Conservation (phyloP, 73 alveolate genomes). For the Paramecium biaurelia region DNA sequence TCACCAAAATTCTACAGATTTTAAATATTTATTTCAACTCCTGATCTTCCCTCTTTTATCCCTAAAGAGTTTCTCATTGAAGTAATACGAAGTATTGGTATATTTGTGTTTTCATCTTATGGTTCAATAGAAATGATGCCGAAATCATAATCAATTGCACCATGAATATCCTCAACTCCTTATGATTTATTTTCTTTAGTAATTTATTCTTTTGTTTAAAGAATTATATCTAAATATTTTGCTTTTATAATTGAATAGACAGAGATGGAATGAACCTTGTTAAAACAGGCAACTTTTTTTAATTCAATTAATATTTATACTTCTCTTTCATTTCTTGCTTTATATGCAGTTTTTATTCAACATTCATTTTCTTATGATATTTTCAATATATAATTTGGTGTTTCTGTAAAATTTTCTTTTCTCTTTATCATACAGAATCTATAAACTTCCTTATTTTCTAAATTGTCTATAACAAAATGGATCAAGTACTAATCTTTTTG, state of each 20-base stretch:
- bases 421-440: constrained; percentile 72
- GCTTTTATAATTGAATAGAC: constrained; percentile 78
- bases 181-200: constrained; percentile 85
- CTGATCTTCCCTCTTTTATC: constrained; percentile 96
- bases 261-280: constrained; percentile 86
- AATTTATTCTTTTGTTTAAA: constrained; percentile 90
- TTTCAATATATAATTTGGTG: constrained; percentile 74
- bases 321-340: constrained; percentile 94
- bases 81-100: constrained; percentile 97
- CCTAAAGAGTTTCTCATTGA: constrained; percentile 99
- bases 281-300: constrained; percentile 78
- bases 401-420: constrained; percentile 90
- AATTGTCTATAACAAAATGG: constrained; percentile 58
- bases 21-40: constrained; percentile 80
- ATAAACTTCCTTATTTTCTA: neutral
- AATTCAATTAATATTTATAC: neutral
- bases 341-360: constrained; percentile 83
- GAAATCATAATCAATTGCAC: constrained; percentile 88
- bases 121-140: constrained; percentile 94
- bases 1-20: constrained; percentile 95
- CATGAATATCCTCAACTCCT: constrained; percentile 83
- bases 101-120: constrained; percentile 87
- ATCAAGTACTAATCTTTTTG: constrained; percentile 2
- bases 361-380: constrained; percentile 81
- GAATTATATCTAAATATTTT: constrained; percentile 90